Conservation (phyloP, 2,329 filamentous ascomycete species). For the Sporothrix brunneoviolacea region DNA sequence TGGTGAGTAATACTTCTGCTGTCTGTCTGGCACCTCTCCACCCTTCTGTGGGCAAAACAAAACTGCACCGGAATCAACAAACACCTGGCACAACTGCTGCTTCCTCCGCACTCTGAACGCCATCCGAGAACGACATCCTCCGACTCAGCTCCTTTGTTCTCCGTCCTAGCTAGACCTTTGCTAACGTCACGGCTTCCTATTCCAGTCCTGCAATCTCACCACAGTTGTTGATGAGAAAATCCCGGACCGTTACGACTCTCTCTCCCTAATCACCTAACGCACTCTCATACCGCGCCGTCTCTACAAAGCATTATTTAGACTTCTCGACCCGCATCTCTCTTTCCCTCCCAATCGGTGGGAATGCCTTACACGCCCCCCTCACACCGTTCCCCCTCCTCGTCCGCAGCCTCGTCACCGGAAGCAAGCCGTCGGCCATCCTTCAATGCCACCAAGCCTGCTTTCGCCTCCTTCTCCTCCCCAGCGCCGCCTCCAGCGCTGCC, state of each 20-base stretch:
- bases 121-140: no score
- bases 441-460: conserved; percentile 27
- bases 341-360: conserved; percentile 32
- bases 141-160: no score
- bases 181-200: neutral
- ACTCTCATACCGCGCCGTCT: no score
- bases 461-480: conserved; percentile 11
- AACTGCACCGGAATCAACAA: no score
- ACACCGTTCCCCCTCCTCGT: conserved; percentile 55
- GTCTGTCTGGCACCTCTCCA: neutral
- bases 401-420: conserved; percentile 49
- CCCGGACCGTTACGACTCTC: neutral
- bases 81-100: no score
- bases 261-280: neutral
- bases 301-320: conserved; percentile 1
- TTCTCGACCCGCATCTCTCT: neutral
- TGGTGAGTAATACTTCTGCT: neutral
- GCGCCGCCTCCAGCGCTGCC: conserved; percentile 48
- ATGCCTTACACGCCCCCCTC: conserved; percentile 89
- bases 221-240: no score
- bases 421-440: conserved; percentile 54
- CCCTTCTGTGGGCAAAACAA: no score
- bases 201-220: neutral
- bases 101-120: no score
- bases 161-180: no score